Base-by-base conservation (phyloP, 192 early-diverging fungal species). In the Radiomyces spectabilis region DNA sequence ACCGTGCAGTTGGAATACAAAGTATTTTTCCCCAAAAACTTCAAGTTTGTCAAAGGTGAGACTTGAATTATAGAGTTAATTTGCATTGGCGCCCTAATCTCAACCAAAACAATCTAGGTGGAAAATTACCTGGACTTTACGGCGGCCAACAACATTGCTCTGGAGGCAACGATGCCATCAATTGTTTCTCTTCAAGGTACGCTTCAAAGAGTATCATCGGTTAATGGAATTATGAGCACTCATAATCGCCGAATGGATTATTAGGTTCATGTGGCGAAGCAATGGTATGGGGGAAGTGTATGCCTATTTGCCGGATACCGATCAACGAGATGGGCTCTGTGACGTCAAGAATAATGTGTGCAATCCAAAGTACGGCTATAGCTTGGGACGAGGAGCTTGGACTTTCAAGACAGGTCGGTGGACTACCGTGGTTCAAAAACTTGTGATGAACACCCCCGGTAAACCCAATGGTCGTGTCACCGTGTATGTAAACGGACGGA, bases 91-190 rank as follows among this genome's bases (percentile, higher is more conserved):
- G 15, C 15, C 22, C 22, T 41, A 4, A 18, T 48, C 26, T 46
- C 42, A 21, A 5, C 37, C 37, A 3, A 37, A 19, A 19, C 18
- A 18, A 29, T n/a, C 16, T 47, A 68, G 66, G 79, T 42, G 79
- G 79, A n/a, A 81, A 81, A 27, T 54, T 81, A 10, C 77, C 79
- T 26, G 77, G 79, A 18, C 41, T 79, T n/a, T 80, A 75, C 63
- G 78, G 68, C 39, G 78, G 78, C 26, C 59, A 61, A 19, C 30
- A 50, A 8, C 53, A 65, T 32, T 81, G 79, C 56, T 64, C 58
- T 52, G 79, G 74, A 15, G 79, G 79, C 29, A 66, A 75, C 43
- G 46, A 55, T 12, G 69, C 77, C 4, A 41, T 27, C 24, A 55
- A 52, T 38, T 81, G 79, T 51, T 81, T 80, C 58, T 77, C 77